Base-by-base conservation (phyloP, 2,329 filamentous ascomycete genomes). In the Apiospora pterosperma region DNA sequence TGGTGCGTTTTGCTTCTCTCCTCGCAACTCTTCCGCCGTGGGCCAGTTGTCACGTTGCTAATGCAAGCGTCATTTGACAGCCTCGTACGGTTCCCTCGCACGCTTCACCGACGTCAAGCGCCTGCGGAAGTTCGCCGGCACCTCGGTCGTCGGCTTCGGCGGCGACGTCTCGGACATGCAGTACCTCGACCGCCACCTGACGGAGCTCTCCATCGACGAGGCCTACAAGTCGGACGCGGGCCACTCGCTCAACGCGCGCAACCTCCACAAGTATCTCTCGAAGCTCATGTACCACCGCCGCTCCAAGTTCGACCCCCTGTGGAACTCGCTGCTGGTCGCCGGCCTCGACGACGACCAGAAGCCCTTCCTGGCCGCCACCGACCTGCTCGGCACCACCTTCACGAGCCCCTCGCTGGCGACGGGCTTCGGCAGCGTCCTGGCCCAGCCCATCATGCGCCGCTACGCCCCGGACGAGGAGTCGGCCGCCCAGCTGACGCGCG, bases 91-190 rank as follows among this genome's bases (percentile, higher is more conserved):
- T 77, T 97, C 96, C 64, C 92, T 95, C 70, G 95, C 96, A 66
- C 93, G 96, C 76, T 99, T 98, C 86, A 94, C 92, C 74, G 92
- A 97, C 78, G 93, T 98, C 77, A 96, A 97, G 83, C 94, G 96
- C 76, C 90, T 99, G 71, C 93, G 93, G 73, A 86, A 89, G 72
- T 98, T 98, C 80, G 92, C 93, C 80, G 85, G 89, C 70, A 88
- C 90, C 69, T 90, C 93, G 36, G 87, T 98, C 66, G 85, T 99
- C 75, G 96, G 96, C 74, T 97, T 98, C 81, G 93, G 93, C 78
- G 96, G 96, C 78, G 96, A 99, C 82, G 90, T 99, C 73, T 97
- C 92, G 69, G 96, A 99, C 84, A 98, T 99, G 96, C 96, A 99
- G 84, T 96, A 96, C 84, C 89, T 99, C 71, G 92, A 97, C 86